Conservation (phyloP, 2,329 filamentous ascomycete genomes). For the Ceratocystis ficicola region DNA sequence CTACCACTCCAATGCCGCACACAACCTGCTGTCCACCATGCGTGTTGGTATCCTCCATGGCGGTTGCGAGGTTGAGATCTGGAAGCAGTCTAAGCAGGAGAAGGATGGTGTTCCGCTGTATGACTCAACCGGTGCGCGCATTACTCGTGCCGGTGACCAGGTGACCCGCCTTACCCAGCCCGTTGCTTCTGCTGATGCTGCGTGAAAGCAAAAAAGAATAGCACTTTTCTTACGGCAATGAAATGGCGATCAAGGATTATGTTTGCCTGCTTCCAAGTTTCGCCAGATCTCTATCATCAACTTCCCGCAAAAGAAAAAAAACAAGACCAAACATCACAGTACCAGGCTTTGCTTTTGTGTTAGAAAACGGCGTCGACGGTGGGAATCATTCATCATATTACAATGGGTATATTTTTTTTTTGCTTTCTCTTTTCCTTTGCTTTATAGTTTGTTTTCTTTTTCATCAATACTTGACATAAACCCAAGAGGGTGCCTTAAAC, state of each 20-base stretch:
- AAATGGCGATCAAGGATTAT: background rate
- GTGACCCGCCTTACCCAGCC: conserved; percentile 73
- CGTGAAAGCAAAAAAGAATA: conserved; percentile 35
- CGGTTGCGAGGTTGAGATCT: conserved; percentile 82
- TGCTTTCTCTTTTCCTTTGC: conserved; percentile 5
- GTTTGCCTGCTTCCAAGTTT: background rate
- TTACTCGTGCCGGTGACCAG: conserved; percentile 76
- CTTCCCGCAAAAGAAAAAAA: background rate
- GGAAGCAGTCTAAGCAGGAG: conserved; percentile 75
- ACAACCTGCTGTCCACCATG: conserved; percentile 82
- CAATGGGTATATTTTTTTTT: conserved; percentile 7
- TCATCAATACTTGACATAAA: background rate
- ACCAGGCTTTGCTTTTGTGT: conserved; percentile 13
- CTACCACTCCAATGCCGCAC: conserved; percentile 77
- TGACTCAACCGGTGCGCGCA: conserved; percentile 67
- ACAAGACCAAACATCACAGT: background rate
- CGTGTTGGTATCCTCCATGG: conserved; percentile 75
- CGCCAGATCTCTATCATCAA: background rate
- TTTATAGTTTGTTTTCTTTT: background rate
- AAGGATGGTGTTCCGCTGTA: conserved; percentile 69
- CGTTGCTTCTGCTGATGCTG: conserved; percentile 70
- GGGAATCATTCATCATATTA: conserved; percentile 9
- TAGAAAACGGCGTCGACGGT: conserved; percentile 14
- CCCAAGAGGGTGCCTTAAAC: background rate
- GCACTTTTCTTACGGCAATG: background rate